Percentiles rank a stretch among this genome's conserved stretches.
phyloP scores from a whole-genome alignment of 2,329 filamentous ascomycete species.

The Calycina herbarum region DNA sequence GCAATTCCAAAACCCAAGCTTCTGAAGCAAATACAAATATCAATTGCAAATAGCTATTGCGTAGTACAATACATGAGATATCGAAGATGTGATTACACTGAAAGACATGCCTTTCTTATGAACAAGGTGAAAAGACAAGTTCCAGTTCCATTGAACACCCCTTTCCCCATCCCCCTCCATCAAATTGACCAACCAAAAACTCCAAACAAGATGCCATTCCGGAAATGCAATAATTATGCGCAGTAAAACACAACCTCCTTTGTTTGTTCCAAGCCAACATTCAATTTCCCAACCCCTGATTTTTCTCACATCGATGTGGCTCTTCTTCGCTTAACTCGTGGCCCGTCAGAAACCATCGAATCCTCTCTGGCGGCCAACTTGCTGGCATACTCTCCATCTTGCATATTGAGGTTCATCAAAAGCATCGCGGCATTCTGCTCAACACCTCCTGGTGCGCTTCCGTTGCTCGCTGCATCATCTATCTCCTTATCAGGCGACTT shows the following conservation, averaged over 20 bases:
- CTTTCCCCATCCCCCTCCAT: background rate
- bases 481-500: constrained; percentile 21
- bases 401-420: constrained; percentile 49
- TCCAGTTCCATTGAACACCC: background rate
- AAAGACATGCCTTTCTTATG: background rate
- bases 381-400: constrained; percentile 33
- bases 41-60: background rate
- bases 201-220: constrained; percentile 6
- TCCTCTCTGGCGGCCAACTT: constrained; percentile 11
- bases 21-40: background rate
- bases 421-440: constrained; percentile 50
- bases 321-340: constrained; percentile 44
- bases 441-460: constrained; percentile 27
- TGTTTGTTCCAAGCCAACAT: background rate
- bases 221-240: constrained; percentile 7
- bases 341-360: constrained; percentile 23
- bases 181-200: constrained; percentile 11
- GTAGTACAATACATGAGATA: background rate
- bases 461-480: constrained; percentile 22
- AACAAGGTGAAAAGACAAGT: constrained; percentile 4
- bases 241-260: background rate
- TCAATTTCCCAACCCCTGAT: background rate
- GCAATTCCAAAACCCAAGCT: background rate
- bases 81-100: background rate
- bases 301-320: constrained; percentile 40